Conservation (phyloP, 1,284 basidiomycete species). For the Cryptococcus jaspeensis region DNA sequence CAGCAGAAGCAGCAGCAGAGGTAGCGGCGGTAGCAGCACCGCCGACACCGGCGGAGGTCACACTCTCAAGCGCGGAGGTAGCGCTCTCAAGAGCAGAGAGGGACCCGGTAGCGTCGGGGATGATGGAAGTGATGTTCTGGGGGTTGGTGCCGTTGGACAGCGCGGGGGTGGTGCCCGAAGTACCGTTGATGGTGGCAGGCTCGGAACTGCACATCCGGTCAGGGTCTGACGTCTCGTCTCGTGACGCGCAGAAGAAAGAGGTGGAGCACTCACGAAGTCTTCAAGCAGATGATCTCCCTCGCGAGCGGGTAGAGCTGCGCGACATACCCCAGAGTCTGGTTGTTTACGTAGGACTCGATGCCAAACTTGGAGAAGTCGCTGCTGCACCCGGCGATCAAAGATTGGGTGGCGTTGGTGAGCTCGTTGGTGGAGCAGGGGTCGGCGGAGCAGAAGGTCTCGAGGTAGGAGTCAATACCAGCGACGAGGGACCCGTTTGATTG, state of each 20-base stretch:
- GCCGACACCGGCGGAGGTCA: not conserved
- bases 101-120: not conserved
- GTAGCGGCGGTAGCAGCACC: not conserved
- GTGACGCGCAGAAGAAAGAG: not conserved
- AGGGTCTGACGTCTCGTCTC: slow-evolving; percentile 1
- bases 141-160: not conserved
- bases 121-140: not conserved
- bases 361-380: slow-evolving; percentile 32
- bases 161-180: not conserved
- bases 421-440: slow-evolving; percentile 41
- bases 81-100: not conserved
- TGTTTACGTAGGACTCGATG: slow-evolving; percentile 12
- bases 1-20: not conserved
- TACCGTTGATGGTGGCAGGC: not conserved
- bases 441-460: slow-evolving; percentile 35
- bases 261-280: slow-evolving; percentile 28
- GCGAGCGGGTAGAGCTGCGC: slow-evolving; percentile 40
- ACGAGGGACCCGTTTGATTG: slow-evolving; percentile 36
- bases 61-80: no score
- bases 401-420: slow-evolving; percentile 30
- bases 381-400: slow-evolving; percentile 33
- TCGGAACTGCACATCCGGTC: slow-evolving; percentile 8
- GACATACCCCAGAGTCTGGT: slow-evolving; percentile 28
- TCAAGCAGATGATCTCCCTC: slow-evolving; percentile 46
- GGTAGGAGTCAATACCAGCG: slow-evolving; percentile 36